Conservation (phyloP, 805 yeast species). For the Ogataea nitratoaversa region DNA sequence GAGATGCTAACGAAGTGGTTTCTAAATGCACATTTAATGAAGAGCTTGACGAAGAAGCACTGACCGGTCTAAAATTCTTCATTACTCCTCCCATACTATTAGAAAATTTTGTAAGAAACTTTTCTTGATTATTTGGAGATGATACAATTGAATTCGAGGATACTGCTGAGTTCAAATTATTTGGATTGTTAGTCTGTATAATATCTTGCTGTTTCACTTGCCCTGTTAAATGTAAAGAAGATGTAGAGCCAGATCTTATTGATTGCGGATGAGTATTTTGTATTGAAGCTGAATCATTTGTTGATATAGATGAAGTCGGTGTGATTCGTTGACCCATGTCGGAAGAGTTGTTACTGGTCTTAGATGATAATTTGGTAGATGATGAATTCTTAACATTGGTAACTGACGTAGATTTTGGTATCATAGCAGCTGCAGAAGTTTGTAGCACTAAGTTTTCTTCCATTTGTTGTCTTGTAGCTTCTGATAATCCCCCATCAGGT, state of each 20-base stretch:
- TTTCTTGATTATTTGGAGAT: conserved; percentile 23
- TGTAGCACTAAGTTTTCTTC: conserved; percentile 28
- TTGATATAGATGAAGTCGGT: conserved; percentile 29
- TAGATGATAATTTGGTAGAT: neutral
- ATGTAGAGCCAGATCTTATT: conserved; percentile 7
- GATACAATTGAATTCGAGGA: conserved; percentile 8
- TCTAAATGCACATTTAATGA: conserved; percentile 23
- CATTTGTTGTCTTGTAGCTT: conserved; percentile 25
- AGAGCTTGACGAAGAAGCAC: conserved; percentile 30
- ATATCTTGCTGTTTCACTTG: conserved; percentile 3
- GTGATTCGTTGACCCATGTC: conserved; percentile 21
- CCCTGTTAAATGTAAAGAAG: conserved; percentile 4
- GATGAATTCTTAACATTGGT: neutral
- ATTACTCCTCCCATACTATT: conserved; percentile 33
- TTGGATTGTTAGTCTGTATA: conserved; percentile 6
- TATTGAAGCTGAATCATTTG: conserved; percentile 13
- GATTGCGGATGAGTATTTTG: conserved; percentile 3
- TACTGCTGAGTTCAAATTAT: conserved; percentile 8
- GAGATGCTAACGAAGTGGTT: neutral
- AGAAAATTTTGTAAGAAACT: conserved; percentile 26
- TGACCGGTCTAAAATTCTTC: conserved; percentile 31
- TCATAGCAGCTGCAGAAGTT: conserved; percentile 2
- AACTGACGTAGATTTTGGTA: neutral
- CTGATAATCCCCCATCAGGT: conserved; percentile 14
- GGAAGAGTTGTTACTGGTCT: neutral